A percentile compares a stretch with the other conserved stretches of the same genome.
These are phyloP conservation scores for Zalaria obscura DNA, from an alignment of 2,329 filamentous ascomycete genomes.

Conservation along the genomic window DNA sequence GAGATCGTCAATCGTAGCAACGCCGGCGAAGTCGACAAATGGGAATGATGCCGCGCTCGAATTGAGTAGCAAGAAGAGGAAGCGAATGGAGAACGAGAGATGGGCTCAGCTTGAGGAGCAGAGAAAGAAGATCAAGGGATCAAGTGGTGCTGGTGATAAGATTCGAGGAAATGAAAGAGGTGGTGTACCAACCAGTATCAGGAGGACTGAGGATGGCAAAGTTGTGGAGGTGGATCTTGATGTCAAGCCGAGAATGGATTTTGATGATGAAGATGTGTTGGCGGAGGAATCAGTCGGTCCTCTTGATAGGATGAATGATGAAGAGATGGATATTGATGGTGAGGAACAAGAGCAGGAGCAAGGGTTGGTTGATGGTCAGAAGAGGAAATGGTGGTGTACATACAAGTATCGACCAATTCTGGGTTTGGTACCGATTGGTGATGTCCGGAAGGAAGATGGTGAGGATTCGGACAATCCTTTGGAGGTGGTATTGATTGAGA, in stretches of 20 bases:
- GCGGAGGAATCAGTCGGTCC: slow-evolving; percentile 25
- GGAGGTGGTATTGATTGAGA: slow-evolving; percentile 80
- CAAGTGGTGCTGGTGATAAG: slow-evolving; percentile 42
- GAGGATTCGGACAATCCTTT: slow-evolving; percentile 25
- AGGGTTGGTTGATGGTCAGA: not conserved
- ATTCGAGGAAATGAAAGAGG: slow-evolving; percentile 22
- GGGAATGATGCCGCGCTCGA: slow-evolving; percentile 3
- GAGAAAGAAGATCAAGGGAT: slow-evolving; percentile 29
- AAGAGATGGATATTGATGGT: slow-evolving; percentile 13
- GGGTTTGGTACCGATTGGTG: slow-evolving; percentile 48
- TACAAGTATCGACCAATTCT: slow-evolving; percentile 92
- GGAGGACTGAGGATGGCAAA: slow-evolving; percentile 16
- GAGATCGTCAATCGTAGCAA: not conserved
- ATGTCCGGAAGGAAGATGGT: slow-evolving; percentile 31
- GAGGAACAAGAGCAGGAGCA: slow-evolving; percentile 12
- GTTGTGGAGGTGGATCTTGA: slow-evolving; percentile 9
- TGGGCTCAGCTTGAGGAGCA: slow-evolving; percentile 11
- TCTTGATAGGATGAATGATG: slow-evolving; percentile 20
- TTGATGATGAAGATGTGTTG: slow-evolving; percentile 24
- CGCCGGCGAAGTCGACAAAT: slow-evolving; percentile 1
- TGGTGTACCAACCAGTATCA: slow-evolving; percentile 17
- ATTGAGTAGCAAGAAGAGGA: slow-evolving; percentile 23
- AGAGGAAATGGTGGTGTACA: slow-evolving; percentile 54
- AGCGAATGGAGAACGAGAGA: slow-evolving; percentile 17
- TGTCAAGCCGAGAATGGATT: slow-evolving; percentile 24